phyloP scores from a whole-genome alignment of 2,329 filamentous ascomycete genomes.

The Lomentospora prolificans region DNA sequence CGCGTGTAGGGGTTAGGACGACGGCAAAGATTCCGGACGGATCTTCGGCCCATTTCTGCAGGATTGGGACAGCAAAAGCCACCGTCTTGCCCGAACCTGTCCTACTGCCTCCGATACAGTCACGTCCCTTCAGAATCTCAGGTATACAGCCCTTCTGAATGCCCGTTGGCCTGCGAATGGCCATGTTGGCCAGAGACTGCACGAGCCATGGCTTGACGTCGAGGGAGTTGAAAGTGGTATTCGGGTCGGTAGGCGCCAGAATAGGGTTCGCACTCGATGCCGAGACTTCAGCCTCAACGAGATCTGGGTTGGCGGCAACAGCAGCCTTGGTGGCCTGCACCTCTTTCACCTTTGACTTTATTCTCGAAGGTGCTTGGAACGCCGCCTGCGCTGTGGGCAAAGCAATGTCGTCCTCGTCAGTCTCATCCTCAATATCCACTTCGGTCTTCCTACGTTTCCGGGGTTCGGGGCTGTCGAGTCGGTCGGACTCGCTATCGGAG shows the following conservation, averaged over 20 bases:
- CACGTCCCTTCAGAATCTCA: constrained; percentile 78
- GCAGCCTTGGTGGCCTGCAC: constrained; percentile 11
- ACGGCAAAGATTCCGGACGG: constrained; percentile 85
- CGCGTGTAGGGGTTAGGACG: constrained; percentile 79
- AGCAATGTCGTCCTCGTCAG: constrained; percentile 15
- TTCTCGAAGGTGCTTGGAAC: constrained; percentile 42
- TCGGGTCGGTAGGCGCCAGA: constrained; percentile 42
- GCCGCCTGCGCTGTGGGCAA: constrained; percentile 17
- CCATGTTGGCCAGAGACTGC: constrained; percentile 62
- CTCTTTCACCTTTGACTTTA: constrained; percentile 29
- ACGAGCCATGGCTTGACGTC: constrained; percentile 80
- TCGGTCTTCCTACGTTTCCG: constrained; percentile 36
- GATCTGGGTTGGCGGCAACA: constrained; percentile 13
- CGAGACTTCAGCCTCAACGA: constrained; percentile 1
- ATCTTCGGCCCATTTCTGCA: constrained; percentile 89
- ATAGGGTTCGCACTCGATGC: constrained; percentile 22
- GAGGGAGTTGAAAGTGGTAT: constrained; percentile 61
- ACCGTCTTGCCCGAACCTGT: constrained; percentile 97
- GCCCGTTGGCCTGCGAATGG: constrained; percentile 78
- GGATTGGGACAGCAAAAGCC: constrained; percentile 86
- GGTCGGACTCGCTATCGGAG: constrained; percentile 34
- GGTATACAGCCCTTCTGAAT: constrained; percentile 93
- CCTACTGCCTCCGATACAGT: constrained; percentile 89
- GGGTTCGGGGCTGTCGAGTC: constrained; percentile 33
- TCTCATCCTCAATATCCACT: constrained; percentile 14